Conservation (phyloP, 768 basidiomycete genomes). For the Xerocomellus intermedius region DNA sequence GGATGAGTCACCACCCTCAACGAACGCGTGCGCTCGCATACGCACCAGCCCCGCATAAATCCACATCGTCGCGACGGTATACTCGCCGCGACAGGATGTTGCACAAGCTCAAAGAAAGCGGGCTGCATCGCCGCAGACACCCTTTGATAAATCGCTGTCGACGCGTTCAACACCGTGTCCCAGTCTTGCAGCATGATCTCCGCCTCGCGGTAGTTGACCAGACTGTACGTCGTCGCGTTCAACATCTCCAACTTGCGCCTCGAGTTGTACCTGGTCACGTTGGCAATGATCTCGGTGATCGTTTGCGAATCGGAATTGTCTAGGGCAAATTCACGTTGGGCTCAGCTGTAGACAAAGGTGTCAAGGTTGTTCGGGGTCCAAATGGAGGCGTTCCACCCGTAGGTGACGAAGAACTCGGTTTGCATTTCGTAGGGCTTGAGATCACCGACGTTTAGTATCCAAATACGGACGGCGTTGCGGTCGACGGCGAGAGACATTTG, state of each 20-base stretch:
- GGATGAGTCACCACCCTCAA: neutral
- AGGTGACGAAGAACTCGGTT: constrained; percentile 45
- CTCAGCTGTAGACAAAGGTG: constrained; percentile 58
- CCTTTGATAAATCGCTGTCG: neutral
- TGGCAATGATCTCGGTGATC: constrained; percentile 43
- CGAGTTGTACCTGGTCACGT: constrained; percentile 55
- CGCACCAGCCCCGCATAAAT: neutral
- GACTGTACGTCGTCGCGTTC: constrained; percentile 58
- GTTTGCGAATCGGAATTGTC: neutral
- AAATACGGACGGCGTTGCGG: neutral
- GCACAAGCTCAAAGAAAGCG: neutral
- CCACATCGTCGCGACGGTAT: neutral
- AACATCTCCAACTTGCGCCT: constrained; percentile 66
- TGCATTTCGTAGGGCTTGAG: neutral
- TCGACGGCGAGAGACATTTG: neutral
- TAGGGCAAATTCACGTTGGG: constrained; percentile 61
- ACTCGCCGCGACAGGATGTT: neutral
- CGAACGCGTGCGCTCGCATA: neutral
- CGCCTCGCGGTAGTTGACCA: constrained; percentile 48
- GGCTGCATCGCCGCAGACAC: neutral
- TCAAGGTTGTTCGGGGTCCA: constrained; percentile 50
- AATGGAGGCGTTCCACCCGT: constrained; percentile 42
- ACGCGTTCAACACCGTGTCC: neutral
- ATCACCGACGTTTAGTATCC: neutral
- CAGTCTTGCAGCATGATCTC: neutral